A percentile compares a stretch with the other conserved stretches of the same genome.
These are phyloP conservation scores for Schoenoplectus triqueter DNA, from an alignment of 202 grass and related monocot species.

Conservation along the genomic window DNA sequence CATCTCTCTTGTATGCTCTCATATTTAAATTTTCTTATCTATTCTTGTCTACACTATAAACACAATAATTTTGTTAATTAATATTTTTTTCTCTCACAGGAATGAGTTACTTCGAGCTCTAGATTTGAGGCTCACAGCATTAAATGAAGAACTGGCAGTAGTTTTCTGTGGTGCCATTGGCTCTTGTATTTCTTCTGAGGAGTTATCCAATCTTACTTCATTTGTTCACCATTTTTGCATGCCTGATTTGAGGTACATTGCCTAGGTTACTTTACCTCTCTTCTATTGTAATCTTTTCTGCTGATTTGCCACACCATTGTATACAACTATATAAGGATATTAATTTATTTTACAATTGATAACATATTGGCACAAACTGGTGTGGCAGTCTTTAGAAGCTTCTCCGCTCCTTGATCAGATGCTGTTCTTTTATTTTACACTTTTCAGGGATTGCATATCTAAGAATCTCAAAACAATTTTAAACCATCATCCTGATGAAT, in stretches of 20 bases:
- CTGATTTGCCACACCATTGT: constrained; percentile 1
- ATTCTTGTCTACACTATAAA: constrained; percentile 28
- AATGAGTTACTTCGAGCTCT: constrained; percentile 92
- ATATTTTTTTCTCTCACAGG: constrained; percentile 46
- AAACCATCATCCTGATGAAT: constrained; percentile 15
- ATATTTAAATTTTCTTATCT: constrained; percentile 38
- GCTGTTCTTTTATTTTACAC: constrained; percentile 18
- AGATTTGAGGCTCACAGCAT: constrained; percentile 75
- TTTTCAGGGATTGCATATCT: constrained; percentile 37
- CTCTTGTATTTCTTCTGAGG: constrained; percentile 55
- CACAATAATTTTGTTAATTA: constrained; percentile 28
- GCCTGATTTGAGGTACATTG: constrained; percentile 77
- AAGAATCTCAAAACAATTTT: constrained; percentile 32
- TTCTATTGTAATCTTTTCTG: constrained; percentile 15
- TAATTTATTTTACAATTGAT: constrained; percentile 2
- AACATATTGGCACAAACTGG: background rate
- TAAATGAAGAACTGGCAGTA: constrained; percentile 74
- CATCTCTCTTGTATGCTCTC: constrained; percentile 31
- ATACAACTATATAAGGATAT: constrained; percentile 3
- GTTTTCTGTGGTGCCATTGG: constrained; percentile 63
- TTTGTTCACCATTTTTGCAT: constrained; percentile 83
- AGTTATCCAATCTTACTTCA: constrained; percentile 67
- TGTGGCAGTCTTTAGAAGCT: background rate
- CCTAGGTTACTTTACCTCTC: background rate
- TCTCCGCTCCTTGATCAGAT: constrained; percentile 14